Base-by-base conservation (phyloP, 352 stramenopile genomes). In the Phytophthora uliginosa region DNA sequence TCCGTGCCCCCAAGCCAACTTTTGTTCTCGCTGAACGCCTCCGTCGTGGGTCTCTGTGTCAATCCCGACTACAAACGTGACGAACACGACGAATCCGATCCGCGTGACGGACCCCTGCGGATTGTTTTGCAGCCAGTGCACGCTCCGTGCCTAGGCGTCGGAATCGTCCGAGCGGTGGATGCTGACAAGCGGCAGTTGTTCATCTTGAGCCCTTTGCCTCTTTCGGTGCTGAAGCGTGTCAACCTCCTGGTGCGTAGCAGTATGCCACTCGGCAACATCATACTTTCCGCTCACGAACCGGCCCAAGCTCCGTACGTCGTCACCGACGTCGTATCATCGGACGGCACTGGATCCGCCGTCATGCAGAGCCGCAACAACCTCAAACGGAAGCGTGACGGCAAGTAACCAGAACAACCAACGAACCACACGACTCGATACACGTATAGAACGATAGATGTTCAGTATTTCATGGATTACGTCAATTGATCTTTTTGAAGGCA, bases 331-430 rank as follows among this genome's bases (percentile, higher is more conserved):
- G 71, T 96, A 17, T 56, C 84, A 24, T 83, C 85, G 7, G 86
- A 94, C 50, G 90, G 90, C 67, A 94, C 90, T 0, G 90, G 90
- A 17, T 90, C 90, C 8, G 77, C 78, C 12, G 81, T 77, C 47
- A 96, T 96, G 90, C 85, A 96, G 65, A 95, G 88, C 68, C 88
- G 90, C 63, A 92, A 96, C 73, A 96, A 95, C 67, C 77, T 96
- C 64, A 96, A 96, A 70, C 88, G 90, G 45, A 96, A 96, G 73
- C 86, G 88, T 13, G 88, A 95, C 42, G 61, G 72, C 68, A 82
- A 82, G 61, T 70, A 78, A 77, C 54, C 66, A 67, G 10, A 31
- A 28, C 20, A 50, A 22, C 18, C n/a, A 26, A 66, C 8, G 24
- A 50, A 4, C 24, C 9, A 42, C 36, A 42, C 28, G 28, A 31